These are phyloP conservation scores for Powellomyces hirtus DNA, from an alignment of 192 early-diverging fungal species.

Conservation along the genomic window DNA sequence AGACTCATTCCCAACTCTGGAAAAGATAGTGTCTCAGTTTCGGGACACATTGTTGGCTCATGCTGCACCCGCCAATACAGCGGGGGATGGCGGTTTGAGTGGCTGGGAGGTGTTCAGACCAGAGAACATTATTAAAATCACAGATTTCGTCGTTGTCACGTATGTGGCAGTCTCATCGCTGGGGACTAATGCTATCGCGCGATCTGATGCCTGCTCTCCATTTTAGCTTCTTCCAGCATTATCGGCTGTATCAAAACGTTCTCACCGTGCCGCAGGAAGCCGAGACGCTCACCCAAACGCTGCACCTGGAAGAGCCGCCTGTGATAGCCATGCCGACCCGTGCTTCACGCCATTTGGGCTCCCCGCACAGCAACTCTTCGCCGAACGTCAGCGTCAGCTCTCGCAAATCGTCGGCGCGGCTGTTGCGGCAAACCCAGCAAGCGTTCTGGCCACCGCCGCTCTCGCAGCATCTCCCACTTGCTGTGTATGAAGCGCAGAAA, in stretches of 20 bases:
- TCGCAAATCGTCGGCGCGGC: constrained; percentile 1
- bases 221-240: constrained; percentile 32
- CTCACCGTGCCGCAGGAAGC: constrained; percentile 10
- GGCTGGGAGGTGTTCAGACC: constrained; percentile 28
- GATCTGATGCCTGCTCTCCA: background rate
- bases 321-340: background rate
- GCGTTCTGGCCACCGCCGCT: constrained; percentile 23
- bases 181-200: background rate
- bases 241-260: constrained; percentile 23
- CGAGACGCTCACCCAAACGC: background rate
- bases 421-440: background rate
- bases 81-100: background rate
- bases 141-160: constrained; percentile 24
- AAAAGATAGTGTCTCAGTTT: constrained; percentile 20
- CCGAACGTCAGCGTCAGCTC: background rate
- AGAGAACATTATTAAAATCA: constrained; percentile 3
- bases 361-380: background rate
- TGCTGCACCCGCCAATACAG: background rate
- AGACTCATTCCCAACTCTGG: background rate
- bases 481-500: constrained; percentile 27
- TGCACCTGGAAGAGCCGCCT: constrained; percentile 19
- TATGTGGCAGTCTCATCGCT: constrained; percentile 1
- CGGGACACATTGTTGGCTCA: constrained; percentile 7
- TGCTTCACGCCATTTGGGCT: background rate
- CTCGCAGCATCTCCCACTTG: constrained; percentile 26